These are phyloP conservation scores for Backusella luteola DNA, from an alignment of 192 early-diverging fungal species.

Conservation along the genomic window DNA sequence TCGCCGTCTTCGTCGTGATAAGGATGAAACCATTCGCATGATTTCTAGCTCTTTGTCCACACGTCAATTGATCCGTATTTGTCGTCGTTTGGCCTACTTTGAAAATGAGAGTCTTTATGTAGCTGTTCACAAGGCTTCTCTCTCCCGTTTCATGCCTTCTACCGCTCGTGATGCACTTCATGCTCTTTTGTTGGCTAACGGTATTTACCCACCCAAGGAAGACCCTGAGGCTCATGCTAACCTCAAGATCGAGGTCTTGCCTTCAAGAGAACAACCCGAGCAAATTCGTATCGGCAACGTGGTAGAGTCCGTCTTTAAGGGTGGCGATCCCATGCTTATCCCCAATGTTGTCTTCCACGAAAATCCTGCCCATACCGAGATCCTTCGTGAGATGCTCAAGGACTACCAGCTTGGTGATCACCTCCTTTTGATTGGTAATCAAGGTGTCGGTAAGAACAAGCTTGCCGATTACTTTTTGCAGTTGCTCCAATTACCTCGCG, in stretches of 20 bases:
- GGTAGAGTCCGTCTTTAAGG: constrained; percentile 42
- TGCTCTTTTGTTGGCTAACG: constrained; percentile 53
- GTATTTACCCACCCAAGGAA: constrained; percentile 45
- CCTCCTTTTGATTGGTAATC: constrained; percentile 80
- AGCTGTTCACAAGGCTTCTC: constrained; percentile 61
- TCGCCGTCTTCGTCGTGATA: constrained; percentile 53
- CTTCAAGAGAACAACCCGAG: constrained; percentile 45
- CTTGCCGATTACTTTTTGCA: constrained; percentile 71
- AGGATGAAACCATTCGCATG: constrained; percentile 57
- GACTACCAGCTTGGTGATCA: constrained; percentile 81
- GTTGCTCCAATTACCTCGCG: constrained; percentile 63
- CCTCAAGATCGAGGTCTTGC: constrained; percentile 51
- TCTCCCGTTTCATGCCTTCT: constrained; percentile 72
- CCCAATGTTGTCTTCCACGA: constrained; percentile 70
- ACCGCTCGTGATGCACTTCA: constrained; percentile 64
- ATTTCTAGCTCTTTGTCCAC: constrained; percentile 65
- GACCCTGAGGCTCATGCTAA: constrained; percentile 29
- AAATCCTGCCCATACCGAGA: constrained; percentile 69
- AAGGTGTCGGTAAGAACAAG: constrained; percentile 70
- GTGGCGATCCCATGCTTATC: constrained; percentile 62
- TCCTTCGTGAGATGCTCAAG: constrained; percentile 75
- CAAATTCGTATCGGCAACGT: constrained; percentile 55
- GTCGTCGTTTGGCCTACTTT: constrained; percentile 60
- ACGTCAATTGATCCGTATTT: constrained; percentile 72
- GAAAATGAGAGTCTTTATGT: constrained; percentile 61